These are phyloP conservation scores for Boechera stricta DNA, from an alignment of 345 rosid species.

Conservation along the genomic window DNA sequence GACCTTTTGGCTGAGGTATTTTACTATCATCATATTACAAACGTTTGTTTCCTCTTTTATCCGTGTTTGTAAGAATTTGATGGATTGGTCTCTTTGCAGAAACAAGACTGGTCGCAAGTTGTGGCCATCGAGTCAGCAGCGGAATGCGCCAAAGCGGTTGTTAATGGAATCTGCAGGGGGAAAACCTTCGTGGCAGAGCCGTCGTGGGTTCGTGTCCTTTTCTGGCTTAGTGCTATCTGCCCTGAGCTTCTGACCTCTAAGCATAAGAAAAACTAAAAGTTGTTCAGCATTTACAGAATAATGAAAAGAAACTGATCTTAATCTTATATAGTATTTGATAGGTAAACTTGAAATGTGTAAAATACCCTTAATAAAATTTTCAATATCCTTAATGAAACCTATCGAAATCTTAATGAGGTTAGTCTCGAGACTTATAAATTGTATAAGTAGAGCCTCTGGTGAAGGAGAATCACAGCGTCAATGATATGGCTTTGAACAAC, in stretches of 20 bases:
- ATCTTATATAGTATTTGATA: too few species aligned
- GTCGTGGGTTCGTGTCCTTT: conserved; percentile 51
- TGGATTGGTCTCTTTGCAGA: conserved; percentile 21
- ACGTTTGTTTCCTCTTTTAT: background rate
- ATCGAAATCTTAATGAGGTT: too few species aligned
- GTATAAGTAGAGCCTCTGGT: background rate
- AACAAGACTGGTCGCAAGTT: conserved; percentile 42
- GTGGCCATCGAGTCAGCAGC: conserved; percentile 42
- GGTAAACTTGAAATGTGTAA: too few species aligned
- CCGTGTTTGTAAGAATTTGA: background rate
- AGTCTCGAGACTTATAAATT: background rate
- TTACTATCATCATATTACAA: background rate
- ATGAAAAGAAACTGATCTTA: too few species aligned
- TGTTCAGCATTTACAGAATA: background rate
- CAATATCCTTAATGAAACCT: too few species aligned
- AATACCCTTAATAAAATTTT: too few species aligned
- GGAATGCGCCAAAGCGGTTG: conserved; percentile 49
- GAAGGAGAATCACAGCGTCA: conserved; percentile 9
- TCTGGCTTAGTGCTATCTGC: conserved; percentile 48
- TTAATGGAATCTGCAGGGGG: conserved; percentile 55
- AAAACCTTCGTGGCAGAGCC: conserved; percentile 55
- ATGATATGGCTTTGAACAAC: conserved; percentile 47
- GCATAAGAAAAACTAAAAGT: conserved; percentile 7
- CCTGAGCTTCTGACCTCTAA: conserved; percentile 48
- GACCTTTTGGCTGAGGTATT: conserved; percentile 40